Evolutionary conservation across 148 eudicot species (phyloP), one percentile per base, ranked within the genome.

Genomic region (Diospyros lotus): DNA sequence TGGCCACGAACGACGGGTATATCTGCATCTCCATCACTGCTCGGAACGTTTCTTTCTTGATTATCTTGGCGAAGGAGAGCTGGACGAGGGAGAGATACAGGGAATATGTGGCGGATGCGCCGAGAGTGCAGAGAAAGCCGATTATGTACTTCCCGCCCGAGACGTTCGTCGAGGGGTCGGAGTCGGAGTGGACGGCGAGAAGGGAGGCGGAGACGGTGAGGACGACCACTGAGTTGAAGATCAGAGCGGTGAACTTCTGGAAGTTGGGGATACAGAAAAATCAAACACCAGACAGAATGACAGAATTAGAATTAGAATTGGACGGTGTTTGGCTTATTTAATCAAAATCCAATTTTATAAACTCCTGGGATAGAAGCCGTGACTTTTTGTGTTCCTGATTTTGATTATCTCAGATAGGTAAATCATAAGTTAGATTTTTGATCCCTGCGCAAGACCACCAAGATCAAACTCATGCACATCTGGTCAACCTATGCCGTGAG

Each of bases 71-170:
- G 65, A 88, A 88, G 52, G 79, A 71, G 6, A 77, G 73, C 66
- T 88, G 89, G 5, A 75, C n/a, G 8, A 82, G 72, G 54, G 86
- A 86, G 58, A 81, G 81, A 56, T 62, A 59, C n/a, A 88, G 68
- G 4, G 88, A 71, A 51, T 80, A 88, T 3, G 66, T 42, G 11
- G 87, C 89, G 0, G 89, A 83, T 6, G 89, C 89, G 15, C 84
- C 84, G 59, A 87, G 3, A 0, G 91, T 87, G 68, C 89, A 83
- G 56, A 85, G 52, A 64, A 85, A 87, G 11, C 91, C 89, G 1
- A 82, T 60, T 5, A 58, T 10, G 66, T 75, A 81, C 18, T 81
- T 83, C 1, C 62, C 65, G 39, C 18, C 64, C 0, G 82, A 18
- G 12, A 56, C 50, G 0, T 53, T 73, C 1, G 58, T 53, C 0